phyloP scores from a whole-genome alignment of 73 alveolate species.

The Tetrahymena elliotti region DNA sequence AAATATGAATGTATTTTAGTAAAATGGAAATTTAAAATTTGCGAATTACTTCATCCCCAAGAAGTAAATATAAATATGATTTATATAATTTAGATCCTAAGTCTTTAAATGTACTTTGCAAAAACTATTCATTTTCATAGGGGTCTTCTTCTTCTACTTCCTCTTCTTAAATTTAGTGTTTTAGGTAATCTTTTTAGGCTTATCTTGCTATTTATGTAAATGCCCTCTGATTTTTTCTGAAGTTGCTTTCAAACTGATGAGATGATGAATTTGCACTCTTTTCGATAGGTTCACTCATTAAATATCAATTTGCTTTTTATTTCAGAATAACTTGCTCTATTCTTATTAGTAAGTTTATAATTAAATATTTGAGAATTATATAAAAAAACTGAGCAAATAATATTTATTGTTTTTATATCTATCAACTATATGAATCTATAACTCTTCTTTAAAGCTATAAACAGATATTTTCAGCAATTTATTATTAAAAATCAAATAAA shows the following conservation, averaged over 20 bases:
- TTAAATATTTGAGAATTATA: too few relatives aligned
- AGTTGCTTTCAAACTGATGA: neutral
- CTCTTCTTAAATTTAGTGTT: neutral
- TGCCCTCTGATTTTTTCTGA: neutral
- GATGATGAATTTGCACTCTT: neutral
- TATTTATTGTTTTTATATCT: neutral
- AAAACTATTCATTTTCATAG: neutral
- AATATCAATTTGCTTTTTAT: neutral
- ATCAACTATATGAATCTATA: too few relatives aligned
- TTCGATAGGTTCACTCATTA: neutral
- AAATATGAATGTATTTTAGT: neutral
- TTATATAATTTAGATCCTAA: neutral
- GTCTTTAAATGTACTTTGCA: neutral
- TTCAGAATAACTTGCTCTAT: too few relatives aligned
- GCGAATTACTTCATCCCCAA: neutral
- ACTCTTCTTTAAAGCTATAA: neutral
- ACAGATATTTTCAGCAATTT: neutral
- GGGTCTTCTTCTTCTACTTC: neutral
- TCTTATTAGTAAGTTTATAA: too few relatives aligned
- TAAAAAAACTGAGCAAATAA: too few relatives aligned
- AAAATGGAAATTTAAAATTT: too few relatives aligned
- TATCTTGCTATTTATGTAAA: neutral
- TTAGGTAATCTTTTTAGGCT: neutral
- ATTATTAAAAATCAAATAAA: too few relatives aligned
- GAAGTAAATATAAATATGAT: neutral